Evolutionary conservation across 768 basidiomycete species (phyloP).

Genomic region (Sporobolomyces roseus): DNA sequence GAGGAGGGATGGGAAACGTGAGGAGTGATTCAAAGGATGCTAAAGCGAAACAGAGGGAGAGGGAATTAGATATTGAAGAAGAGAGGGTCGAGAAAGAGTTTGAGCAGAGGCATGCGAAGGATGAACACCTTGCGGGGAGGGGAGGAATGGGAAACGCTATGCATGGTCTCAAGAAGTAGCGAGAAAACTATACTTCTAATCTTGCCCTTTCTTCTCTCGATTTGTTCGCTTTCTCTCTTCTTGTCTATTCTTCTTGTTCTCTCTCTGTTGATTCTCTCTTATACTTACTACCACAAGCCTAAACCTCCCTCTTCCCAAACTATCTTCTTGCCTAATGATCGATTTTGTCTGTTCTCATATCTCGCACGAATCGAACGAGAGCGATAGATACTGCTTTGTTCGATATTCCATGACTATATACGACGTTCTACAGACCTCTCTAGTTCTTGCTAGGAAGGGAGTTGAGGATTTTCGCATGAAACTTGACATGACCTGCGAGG

Average conservation of each 20-base stretch:
- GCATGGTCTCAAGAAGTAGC: neutral
- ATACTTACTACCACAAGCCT: neutral
- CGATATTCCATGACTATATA: no score
- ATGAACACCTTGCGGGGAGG: constrained; percentile 16
- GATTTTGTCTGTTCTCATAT: no score
- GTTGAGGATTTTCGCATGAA: constrained; percentile 83
- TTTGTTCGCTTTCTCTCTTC: neutral
- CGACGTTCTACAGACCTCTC: no score
- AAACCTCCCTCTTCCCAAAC: neutral
- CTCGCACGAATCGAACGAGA: no score
- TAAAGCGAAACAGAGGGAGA: neutral
- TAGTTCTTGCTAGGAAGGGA: no score
- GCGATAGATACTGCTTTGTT: neutral
- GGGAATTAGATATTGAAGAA: constrained; percentile 22
- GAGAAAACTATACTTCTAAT: no score
- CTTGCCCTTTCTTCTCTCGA: no score
- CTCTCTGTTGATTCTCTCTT: neutral
- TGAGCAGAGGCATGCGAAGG: constrained; percentile 19
- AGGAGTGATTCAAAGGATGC: constrained; percentile 1
- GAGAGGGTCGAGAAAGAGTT: constrained; percentile 26
- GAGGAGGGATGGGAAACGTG: constrained; percentile 39
- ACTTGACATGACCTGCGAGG: constrained; percentile 80
- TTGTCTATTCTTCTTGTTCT: neutral
- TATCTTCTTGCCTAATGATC: no score
- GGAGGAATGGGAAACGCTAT: constrained; percentile 31